Evolutionary conservation across 305 asterid genomes (phyloP), one percentile per base, ranked within the genome.

Genomic region (Nicotiana rustica): DNA sequence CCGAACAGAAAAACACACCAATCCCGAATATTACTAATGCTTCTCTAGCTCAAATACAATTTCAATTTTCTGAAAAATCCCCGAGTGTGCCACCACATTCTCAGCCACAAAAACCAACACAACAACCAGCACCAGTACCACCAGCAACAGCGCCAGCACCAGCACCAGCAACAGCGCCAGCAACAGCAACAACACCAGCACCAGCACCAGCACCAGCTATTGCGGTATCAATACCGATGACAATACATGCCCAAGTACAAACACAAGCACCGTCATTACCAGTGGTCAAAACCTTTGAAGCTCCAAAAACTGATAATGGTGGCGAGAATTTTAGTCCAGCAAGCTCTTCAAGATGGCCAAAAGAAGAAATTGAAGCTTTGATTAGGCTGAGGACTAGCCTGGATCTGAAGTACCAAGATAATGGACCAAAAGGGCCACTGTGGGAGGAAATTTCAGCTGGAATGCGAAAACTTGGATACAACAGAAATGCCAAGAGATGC

Each of bases 371-470:
- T 13, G 44, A 88, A 83, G 95, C 97, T 8, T 81, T 94, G 82
- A 94, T 94, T 82, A 90, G 90, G 65, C 85, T 93, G 19, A 86
- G 96, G 83, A 93, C 97, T 82, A 87, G 88, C 31, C 69, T 86
- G 64, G 70, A 83, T 78, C 86, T 83, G 6, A 73, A 56, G 33
- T 86, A 79, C 52, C 86, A 73, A 67, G 84, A 71, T 14, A 87
- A 49, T 49, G 82, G 78, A 49, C 15, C 78, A 21, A 89, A 89
- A 87, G 94, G 92, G 4, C 97, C 96, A 7, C 85, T 94, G 2
- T 94, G 98, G 98, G 98, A 94, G 41, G 91, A 95, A 70, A 92
- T 94, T 33, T 93, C 98, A 41, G 86, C 84, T 66, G 94, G 91
- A 85, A 93, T 94, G 97, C 52, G 57, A 85, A 94, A 92, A 67